Conservation (phyloP, 257 asterid genomes). For the Paulownia fortunei region DNA sequence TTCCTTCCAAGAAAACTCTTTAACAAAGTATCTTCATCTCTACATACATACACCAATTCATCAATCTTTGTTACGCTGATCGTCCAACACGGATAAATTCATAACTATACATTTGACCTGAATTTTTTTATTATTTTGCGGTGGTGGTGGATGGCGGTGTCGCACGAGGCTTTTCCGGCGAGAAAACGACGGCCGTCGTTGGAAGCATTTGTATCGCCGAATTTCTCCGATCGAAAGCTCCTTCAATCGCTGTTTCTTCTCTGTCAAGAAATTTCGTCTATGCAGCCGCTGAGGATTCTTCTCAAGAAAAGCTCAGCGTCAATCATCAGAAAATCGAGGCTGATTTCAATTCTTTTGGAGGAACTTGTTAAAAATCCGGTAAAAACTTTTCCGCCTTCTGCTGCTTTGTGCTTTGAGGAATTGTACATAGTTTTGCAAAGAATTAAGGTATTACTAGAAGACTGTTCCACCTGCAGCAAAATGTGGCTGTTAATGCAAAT, state of each 20-base stretch:
- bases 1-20: slow-evolving; percentile 46
- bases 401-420: slow-evolving; percentile 81
- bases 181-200: slow-evolving; percentile 77
- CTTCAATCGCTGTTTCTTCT: slow-evolving; percentile 60
- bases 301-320: slow-evolving; percentile 58
- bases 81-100: background rate
- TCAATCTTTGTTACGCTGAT: background rate
- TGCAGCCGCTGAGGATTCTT: slow-evolving; percentile 53
- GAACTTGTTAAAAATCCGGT: slow-evolving; percentile 61
- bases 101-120: background rate
- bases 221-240: slow-evolving; percentile 60
- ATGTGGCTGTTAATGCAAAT: slow-evolving; percentile 82
- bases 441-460: slow-evolving; percentile 61
- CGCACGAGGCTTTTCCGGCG: slow-evolving; percentile 63
- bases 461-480: slow-evolving; percentile 62
- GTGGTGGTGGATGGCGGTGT: slow-evolving; percentile 57
- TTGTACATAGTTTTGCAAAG: slow-evolving; percentile 72
- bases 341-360: slow-evolving; percentile 65
- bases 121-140: background rate
- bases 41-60: slow-evolving; percentile 8
- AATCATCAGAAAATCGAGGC: slow-evolving; percentile 59
- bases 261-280: slow-evolving; percentile 65
- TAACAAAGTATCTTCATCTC: slow-evolving; percentile 17
- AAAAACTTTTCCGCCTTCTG: slow-evolving; percentile 60
- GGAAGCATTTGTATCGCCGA: slow-evolving; percentile 62